These are phyloP conservation scores for Polyporus tsugae DNA, from an alignment of 1,284 basidiomycete species.

Conservation along the genomic window DNA sequence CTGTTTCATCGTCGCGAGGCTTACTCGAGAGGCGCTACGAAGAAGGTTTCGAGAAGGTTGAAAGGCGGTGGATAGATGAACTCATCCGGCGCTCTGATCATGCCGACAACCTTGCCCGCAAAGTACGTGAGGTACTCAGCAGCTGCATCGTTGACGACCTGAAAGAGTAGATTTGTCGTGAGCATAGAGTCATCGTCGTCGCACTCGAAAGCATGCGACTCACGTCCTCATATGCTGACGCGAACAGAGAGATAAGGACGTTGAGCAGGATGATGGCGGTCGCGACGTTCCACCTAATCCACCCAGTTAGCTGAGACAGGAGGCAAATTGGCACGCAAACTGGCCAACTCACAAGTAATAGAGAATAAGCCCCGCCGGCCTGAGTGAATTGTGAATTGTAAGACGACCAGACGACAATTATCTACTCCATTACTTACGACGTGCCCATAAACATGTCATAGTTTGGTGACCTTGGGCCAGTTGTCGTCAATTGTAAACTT, in stretches of 20 bases:
- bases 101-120: conserved; percentile 82
- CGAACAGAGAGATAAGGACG: conserved; percentile 94
- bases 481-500: background rate
- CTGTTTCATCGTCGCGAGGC: conserved; percentile 39
- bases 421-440: conserved; percentile 47
- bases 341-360: conserved; percentile 75
- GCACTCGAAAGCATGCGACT: conserved; percentile 39
- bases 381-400: conserved; percentile 35
- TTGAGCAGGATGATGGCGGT: conserved; percentile 92
- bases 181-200: background rate
- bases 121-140: conserved; percentile 91
- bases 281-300: conserved; percentile 81
- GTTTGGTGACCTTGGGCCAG: conserved; percentile 72
- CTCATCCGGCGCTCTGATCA: conserved; percentile 87
- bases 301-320: conserved; percentile 1
- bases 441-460: conserved; percentile 68
- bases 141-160: conserved; percentile 71
- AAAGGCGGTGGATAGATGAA: conserved; percentile 81
- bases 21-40: conserved; percentile 88
- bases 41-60: conserved; percentile 85
- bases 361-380: conserved; percentile 75
- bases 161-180: background rate
- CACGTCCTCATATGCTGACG: conserved; percentile 89
- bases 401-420: background rate
- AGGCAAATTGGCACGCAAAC: conserved; percentile 32